These are phyloP conservation scores for Apophysomyces trapeziformis DNA, from an alignment of 371 early-diverging fungal species.

Conservation along the genomic window DNA sequence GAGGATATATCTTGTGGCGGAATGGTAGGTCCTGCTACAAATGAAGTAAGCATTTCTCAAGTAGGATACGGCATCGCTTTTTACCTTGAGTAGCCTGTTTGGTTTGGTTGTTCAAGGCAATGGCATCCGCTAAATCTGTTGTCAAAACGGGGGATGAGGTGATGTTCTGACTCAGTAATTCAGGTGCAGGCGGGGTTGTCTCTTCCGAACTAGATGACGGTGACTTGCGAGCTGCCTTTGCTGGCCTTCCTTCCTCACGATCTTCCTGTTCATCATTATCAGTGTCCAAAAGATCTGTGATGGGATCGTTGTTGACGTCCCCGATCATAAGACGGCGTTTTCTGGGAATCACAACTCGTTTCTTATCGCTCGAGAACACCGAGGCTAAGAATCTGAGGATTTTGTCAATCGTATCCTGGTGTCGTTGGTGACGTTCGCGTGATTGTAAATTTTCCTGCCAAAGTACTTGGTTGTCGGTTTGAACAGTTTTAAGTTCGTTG, in stretches of 20 bases:
- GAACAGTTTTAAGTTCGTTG: conserved; percentile 83
- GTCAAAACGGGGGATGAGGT: conserved; percentile 27
- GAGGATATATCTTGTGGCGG: conserved; percentile 23
- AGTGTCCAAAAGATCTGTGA: conserved; percentile 10
- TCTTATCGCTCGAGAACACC: conserved; percentile 72
- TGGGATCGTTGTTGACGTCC: conserved; percentile 31
- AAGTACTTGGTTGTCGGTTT: conserved; percentile 85
- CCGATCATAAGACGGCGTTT: conserved; percentile 53
- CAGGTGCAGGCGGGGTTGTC: conserved; percentile 16
- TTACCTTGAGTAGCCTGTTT: conserved; percentile 26
- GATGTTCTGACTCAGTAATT: conserved; percentile 4
- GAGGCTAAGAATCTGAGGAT: conserved; percentile 82
- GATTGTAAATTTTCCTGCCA: conserved; percentile 85
- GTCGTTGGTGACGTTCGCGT: conserved; percentile 79
- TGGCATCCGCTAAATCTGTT: conserved; percentile 44
- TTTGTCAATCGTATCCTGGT: conserved; percentile 93
- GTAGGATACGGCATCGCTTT: neutral
- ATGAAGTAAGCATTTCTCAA: conserved; percentile 7
- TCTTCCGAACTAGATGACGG: conserved; percentile 32
- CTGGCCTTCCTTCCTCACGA: conserved; percentile 23
- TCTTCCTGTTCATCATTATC: conserved; percentile 37
- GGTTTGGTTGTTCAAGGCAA: conserved; percentile 49
- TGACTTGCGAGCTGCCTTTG: conserved; percentile 20
- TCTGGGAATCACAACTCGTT: conserved; percentile 60
- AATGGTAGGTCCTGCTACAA: conserved; percentile 17